Evolutionary conservation across 768 basidiomycete genomes (phyloP), one percentile per base, ranked within the genome.

Genomic region (Tricholoma flavovirens): DNA sequence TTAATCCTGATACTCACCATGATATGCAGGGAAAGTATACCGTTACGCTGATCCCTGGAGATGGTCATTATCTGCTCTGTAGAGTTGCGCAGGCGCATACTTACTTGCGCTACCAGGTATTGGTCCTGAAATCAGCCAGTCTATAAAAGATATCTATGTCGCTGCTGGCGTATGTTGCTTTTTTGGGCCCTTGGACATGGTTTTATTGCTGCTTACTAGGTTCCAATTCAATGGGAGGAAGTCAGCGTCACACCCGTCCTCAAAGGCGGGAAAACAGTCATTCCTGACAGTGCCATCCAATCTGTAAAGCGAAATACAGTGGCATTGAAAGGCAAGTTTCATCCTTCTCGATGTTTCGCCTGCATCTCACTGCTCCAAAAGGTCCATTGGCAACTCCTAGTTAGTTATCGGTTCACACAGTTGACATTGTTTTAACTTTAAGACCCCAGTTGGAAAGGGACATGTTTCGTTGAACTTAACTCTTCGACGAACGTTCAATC

Each of bases 201-300:
- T 14, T 29, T 55, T n/a, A 55, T 29, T n/a, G 51, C 30, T 32
- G 32, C 57, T 14, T 22, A 12, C 24, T 14, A 96, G 93, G 96
- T 97, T 22, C 97, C 97, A 45, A 97, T 99, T 65, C 82, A 93
- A 74, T 99, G 97, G 97, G 97, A 99, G 72, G 97, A 98, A 75
- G 96, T 98, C 71, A 90, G 88, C 69, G 97, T 99, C 49, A 88
- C 92, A 6, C 97, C 97, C 11, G 83, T 96, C 53, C 76, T 98
- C 56, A 93, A 93, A 72, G 87, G 87, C 57, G 97, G 97, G 50
- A 97, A 98, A 80, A 97, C 94, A 49, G 92, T 92, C 58, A 98
- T 99, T 67, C 97, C 97, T 29, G 93, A 97, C 59, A 73, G 72
- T 56, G 95, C 97, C 32, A 93, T 99, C 60, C 80, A 79, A 49